Base-by-base conservation (phyloP, 2,329 filamentous ascomycete genomes). In the Epichloe aotearoae region DNA sequence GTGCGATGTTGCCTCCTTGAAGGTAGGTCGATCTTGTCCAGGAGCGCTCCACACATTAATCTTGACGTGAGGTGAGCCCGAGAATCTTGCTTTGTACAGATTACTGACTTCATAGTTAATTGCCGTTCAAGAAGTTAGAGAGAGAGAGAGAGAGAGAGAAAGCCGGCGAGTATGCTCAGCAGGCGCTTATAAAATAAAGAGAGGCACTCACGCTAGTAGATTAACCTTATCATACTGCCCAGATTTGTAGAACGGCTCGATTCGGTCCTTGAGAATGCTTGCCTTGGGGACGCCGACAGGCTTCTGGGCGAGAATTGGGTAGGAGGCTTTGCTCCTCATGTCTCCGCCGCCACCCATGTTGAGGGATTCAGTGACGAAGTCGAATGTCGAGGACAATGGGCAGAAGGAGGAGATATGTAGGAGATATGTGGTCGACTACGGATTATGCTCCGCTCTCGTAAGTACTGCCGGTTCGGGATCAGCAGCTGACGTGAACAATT, bases 21-120 rank as follows among this genome's bases (percentile, higher is more conserved):
- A 98, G 3, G 84, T 83, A 2, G 93, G 93, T 15, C 93, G 82
- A 26, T 82, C 76, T 47, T 87, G 81, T 59, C 83, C 74, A 2
- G 90, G 90, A 14, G 88, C 88, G 51, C 86, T 83, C 79, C 90
- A 95, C 52, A 89, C 88, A 53, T 77, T 88, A 52, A 98, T 82
- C 69, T 89, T 85, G 61, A 97, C 81, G 64, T 91, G 77, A 30
- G 87, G 79, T 56, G 80, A 71, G 57, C 88, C 88, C 10, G 82
- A 82, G 54, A 62, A 64, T 39, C 59, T 64, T 49, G 61, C 65
- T 55, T 69, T 69, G 61, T 68, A 66, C 55, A 69, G 60, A 50
- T 67, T 69, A 30, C 67, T 69, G 46, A 15, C 38, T 14, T 14
- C 34, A 3, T 26, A 26, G 49, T 38, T 33, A 49, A 19, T 43